These are phyloP conservation scores for Grosmannia huntii DNA, from an alignment of 2,329 filamentous ascomycete genomes.

Conservation along the genomic window DNA sequence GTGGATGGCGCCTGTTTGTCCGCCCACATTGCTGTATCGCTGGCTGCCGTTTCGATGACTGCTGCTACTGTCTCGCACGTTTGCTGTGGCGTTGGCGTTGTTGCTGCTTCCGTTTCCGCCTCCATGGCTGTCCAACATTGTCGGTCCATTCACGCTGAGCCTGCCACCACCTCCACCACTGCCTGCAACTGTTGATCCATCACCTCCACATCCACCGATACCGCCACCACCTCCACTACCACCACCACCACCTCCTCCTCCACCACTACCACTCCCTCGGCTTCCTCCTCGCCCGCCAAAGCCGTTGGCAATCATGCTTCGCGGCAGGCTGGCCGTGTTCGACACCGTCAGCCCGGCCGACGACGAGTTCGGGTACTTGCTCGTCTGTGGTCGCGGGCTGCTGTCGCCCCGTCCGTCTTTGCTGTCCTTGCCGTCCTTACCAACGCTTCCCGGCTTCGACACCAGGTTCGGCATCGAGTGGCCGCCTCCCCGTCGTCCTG, in stretches of 20 bases:
- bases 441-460: constrained; percentile 31
- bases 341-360: constrained; percentile 8
- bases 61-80: background rate
- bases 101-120: background rate
- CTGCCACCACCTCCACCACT: no score
- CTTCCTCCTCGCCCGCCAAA: constrained; percentile 21
- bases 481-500: constrained; percentile 37
- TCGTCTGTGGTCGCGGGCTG: constrained; percentile 47
- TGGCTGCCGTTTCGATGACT: background rate
- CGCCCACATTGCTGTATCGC: background rate
- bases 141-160: no score
- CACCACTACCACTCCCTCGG: background rate
- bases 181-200: no score
- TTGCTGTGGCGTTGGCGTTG: background rate
- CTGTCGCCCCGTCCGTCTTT: constrained; percentile 29
- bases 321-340: constrained; percentile 32
- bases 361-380: constrained; percentile 32
- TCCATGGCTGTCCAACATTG: constrained; percentile 2
- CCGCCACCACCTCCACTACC: background rate
- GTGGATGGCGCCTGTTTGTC: constrained; percentile 4
- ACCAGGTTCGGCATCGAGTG: constrained; percentile 48
- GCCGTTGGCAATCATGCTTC: constrained; percentile 39
- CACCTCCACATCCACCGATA: background rate
- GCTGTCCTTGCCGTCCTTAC: constrained; percentile 23
- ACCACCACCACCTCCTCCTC: background rate